Base-by-base conservation (phyloP, 495 filamentous ascomycete genomes). In the Bacidia gigantensis region DNA sequence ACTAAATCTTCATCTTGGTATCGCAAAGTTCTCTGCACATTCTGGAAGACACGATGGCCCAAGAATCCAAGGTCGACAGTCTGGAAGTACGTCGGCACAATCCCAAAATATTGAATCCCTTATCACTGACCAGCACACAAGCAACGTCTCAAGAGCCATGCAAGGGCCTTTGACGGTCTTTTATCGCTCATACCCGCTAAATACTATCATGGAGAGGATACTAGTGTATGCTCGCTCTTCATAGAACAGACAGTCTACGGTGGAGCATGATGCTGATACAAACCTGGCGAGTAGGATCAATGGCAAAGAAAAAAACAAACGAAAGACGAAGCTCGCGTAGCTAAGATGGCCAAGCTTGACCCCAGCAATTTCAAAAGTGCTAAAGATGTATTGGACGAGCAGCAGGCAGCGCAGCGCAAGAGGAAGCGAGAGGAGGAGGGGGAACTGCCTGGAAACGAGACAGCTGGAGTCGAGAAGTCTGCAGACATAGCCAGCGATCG, bases 111-210 rank as follows among this genome's bases (percentile, higher is more conserved):
- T 23, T 3, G 35, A 12, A 12, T 18, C 2, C 24, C 3, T 25
- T 9, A 46, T 55, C 20, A 50, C 47, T n/a, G n/a, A n/a, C n/a
- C n/a, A n/a, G n/a, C n/a, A 18, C 26, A 20, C 46, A 57, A 92
- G 92, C 86, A 89, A 61, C 87, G 88, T 58, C 75, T 98, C 58
- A 82, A 80, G 64, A 83, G 79, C 67, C 86, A 95, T 63, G 80
- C 87, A 26, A 75, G 84, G 66, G 81, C 89, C 55, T 96, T 98
- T 62, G 84, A 95, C 64, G 87, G 89, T 51, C 68, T 98, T 17
- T 74, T 98, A 55, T 90, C 89, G 23, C 72, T 98, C 45, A 95
- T 95, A 61, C 92, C 92, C 24, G 89, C 87, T 20, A 89, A 90
- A 65, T 80, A 84, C 59, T 95, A 95, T 68, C 95, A 92, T 63